phyloP scores from a whole-genome alignment of 2,329 filamentous ascomycete genomes.

The Fusarium dlaminii region DNA sequence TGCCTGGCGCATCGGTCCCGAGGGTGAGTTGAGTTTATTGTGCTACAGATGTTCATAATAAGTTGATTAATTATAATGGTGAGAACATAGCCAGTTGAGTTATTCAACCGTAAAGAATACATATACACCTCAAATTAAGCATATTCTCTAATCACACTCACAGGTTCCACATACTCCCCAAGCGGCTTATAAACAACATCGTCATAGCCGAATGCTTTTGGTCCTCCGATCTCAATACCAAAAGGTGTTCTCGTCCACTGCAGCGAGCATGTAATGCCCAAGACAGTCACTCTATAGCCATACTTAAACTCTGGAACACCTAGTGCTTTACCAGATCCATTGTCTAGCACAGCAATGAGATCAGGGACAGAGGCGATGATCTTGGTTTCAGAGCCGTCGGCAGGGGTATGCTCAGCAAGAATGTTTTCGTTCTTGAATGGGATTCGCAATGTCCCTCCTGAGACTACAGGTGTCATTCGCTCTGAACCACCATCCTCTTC shows the following conservation, averaged over 20 bases:
- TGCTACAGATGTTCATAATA: no score
- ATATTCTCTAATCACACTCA: neutral
- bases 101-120: no score
- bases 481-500: neutral
- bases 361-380: slow-evolving; percentile 7
- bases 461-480: neutral
- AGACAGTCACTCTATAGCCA: slow-evolving; percentile 4
- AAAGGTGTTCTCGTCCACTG: slow-evolving; percentile 9
- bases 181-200: neutral
- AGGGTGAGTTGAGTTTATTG: neutral
- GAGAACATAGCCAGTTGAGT: no score
- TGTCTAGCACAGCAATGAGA: slow-evolving; percentile 16
- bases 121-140: neutral
- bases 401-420: neutral
- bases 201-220: neutral
- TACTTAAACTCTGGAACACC: slow-evolving; percentile 26
- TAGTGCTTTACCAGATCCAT: slow-evolving; percentile 8
- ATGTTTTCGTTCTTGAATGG: neutral
- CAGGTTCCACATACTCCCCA: neutral
- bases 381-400: neutral
- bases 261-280: slow-evolving; percentile 9
- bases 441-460: neutral
- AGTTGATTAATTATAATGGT: no score
- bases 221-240: neutral
- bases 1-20: neutral